These are phyloP conservation scores for Salix arbutifolia DNA, from an alignment of 345 rosid species.

Conservation along the genomic window DNA sequence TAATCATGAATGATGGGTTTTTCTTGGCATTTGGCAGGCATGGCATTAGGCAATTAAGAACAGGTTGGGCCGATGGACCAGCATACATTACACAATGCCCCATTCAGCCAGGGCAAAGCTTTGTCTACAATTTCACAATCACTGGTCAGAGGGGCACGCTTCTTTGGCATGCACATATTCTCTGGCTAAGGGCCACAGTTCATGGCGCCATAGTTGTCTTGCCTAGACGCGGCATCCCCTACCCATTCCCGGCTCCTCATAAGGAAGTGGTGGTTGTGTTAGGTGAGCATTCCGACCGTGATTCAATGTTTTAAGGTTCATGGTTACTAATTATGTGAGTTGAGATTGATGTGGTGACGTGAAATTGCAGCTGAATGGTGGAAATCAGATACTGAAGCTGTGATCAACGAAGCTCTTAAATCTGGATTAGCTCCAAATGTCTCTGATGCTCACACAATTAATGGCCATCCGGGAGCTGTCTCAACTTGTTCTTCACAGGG, in stretches of 20 bases:
- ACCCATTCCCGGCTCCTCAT: conserved; percentile 58
- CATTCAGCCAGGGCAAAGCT: conserved; percentile 54
- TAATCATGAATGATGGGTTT: not conserved
- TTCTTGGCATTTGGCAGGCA: conserved; percentile 43
- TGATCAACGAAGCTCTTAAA: conserved; percentile 44
- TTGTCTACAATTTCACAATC: conserved; percentile 49
- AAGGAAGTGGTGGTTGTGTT: conserved; percentile 47
- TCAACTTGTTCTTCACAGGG: conserved; percentile 39
- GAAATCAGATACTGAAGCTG: conserved; percentile 59
- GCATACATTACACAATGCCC: conserved; percentile 83
- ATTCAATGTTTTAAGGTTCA: not conserved
- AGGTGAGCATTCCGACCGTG: conserved; percentile 26
- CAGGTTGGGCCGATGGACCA: conserved; percentile 87
- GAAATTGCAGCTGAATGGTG: conserved; percentile 61
- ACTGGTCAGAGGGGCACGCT: conserved; percentile 72
- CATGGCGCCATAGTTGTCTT: conserved; percentile 62
- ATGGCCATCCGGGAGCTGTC: conserved; percentile 58
- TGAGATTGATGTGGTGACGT: not conserved
- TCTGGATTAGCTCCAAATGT: conserved; percentile 61
- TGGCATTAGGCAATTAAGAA: conserved; percentile 63
- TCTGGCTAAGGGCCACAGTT: conserved; percentile 65
- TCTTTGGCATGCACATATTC: conserved; percentile 69
- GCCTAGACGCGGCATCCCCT: conserved; percentile 62
- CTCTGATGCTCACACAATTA: conserved; percentile 74
- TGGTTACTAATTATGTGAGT: not conserved